Evolutionary conservation across 169 alveolate genomes (phyloP).

Genomic region (Eimeria sp.): DNA sequence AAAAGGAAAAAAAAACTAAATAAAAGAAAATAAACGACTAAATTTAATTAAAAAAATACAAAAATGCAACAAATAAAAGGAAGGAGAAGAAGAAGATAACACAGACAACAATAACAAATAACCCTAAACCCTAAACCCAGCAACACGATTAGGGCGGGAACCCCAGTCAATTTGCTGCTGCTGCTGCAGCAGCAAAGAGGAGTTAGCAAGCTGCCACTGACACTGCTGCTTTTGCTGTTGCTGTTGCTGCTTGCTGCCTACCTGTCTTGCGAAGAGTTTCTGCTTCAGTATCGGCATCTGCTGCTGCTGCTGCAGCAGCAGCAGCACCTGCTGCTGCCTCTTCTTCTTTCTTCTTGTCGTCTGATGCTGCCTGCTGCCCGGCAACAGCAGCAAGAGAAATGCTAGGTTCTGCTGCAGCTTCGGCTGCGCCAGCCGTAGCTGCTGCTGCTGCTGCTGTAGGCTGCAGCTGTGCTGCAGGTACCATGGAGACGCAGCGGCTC

Average conservation of each 20-base stretch:
- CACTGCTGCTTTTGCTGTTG: background rate
- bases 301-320: background rate
- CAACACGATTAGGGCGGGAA: too few species aligned
- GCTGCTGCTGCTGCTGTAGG: conserved; percentile 34
- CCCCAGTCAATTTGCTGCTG: background rate
- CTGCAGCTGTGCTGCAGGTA: conserved; percentile 83
- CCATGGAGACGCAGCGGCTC: conserved; percentile 93
- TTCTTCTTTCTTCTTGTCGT: background rate
- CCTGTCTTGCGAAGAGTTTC: conserved; percentile 23
- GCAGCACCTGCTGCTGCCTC: background rate
- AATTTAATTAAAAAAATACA: background rate
- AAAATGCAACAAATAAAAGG: background rate
- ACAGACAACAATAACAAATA: background rate
- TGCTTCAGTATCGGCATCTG: conserved; percentile 14
- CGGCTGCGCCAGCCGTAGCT: background rate
- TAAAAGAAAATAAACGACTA: background rate
- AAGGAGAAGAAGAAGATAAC: background rate
- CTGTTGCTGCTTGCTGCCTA: conserved; percentile 14
- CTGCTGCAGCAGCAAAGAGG: background rate
- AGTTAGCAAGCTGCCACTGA: too few species aligned
- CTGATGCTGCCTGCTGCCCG: conserved; percentile 15
- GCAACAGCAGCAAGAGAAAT: conserved; percentile 16
- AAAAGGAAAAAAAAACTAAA: background rate
- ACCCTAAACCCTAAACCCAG: background rate
- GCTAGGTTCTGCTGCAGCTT: conserved; percentile 15